phyloP scores from a whole-genome alignment of 768 basidiomycete genomes.

The Agrocybe praecox region DNA sequence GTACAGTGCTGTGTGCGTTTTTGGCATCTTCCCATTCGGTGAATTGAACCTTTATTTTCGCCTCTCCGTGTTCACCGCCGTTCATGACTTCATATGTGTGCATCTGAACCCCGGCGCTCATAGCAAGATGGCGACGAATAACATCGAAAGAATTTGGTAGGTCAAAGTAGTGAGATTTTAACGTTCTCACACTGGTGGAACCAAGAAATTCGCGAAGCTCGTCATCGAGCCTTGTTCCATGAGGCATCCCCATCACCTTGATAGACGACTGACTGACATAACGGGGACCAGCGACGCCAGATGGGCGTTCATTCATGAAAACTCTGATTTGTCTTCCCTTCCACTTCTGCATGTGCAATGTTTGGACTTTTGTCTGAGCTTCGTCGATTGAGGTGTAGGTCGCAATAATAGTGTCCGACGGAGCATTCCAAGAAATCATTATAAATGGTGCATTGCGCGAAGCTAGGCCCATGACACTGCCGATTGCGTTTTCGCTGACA shows the following conservation, averaged over 20 bases:
- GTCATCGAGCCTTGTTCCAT: constrained; percentile 23
- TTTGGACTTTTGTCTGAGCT: constrained; percentile 34
- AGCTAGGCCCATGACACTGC: constrained; percentile 43
- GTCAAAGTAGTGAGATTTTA: constrained; percentile 10
- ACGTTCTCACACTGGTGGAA: constrained; percentile 10
- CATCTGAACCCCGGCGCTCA: constrained; percentile 13
- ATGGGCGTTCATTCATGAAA: constrained; percentile 42
- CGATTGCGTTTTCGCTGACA: constrained; percentile 37
- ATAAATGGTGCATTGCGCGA: constrained; percentile 38
- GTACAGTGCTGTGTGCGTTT: constrained; percentile 35
- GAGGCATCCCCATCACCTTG: constrained; percentile 45
- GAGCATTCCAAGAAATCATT: constrained; percentile 53
- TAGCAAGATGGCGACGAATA: constrained; percentile 6
- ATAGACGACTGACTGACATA: constrained; percentile 31
- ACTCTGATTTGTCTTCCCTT: constrained; percentile 49
- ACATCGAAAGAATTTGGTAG: constrained; percentile 3
- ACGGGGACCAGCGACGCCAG: constrained; percentile 21
- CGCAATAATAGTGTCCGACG: constrained; percentile 48
- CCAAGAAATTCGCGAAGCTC: constrained; percentile 29
- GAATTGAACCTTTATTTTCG: constrained; percentile 45
- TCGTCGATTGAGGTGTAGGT: constrained; percentile 35
- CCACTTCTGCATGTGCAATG: constrained; percentile 36
- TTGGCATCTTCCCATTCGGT: constrained; percentile 50
- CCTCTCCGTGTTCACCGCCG: constrained; percentile 8
- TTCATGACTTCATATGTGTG: constrained; percentile 15